These are phyloP conservation scores for Pseudocercospora ulei DNA, from an alignment of 2,329 filamentous ascomycete genomes.

Conservation along the genomic window DNA sequence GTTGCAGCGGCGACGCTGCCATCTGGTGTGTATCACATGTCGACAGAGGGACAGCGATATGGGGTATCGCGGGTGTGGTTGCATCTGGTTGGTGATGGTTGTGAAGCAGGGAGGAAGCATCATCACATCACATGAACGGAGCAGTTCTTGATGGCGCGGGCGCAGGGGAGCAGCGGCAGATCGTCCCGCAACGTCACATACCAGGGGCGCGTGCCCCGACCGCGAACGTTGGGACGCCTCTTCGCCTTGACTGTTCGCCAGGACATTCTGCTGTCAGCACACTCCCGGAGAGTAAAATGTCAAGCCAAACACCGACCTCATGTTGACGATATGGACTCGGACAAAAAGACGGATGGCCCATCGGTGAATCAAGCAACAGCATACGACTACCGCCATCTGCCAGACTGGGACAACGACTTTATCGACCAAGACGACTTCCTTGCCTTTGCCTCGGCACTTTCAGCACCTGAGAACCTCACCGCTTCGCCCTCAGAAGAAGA, in stretches of 20 bases:
- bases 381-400: conserved; percentile 60
- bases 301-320: no score
- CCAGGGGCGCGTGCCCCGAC: neutral
- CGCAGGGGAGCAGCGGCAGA: neutral
- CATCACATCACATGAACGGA: no score
- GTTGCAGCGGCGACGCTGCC: neutral
- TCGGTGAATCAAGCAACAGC: conserved; percentile 39
- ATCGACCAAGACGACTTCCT: conserved; percentile 60
- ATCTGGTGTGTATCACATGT: conserved; percentile 1
- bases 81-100: conserved; percentile 1
- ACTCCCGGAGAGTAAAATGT: neutral
- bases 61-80: conserved; percentile 1
- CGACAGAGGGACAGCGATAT: neutral
- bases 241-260: no score
- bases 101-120: no score
- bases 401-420: conserved; percentile 74
- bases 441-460: conserved; percentile 70
- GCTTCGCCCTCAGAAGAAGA: conserved; percentile 53
- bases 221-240: neutral
- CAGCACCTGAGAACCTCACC: conserved; percentile 58
- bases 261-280: neutral
- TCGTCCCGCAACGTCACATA: conserved; percentile 2
- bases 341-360: conserved; percentile 43
- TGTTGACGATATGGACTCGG: conserved; percentile 32
- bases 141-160: no score